Base-by-base conservation (phyloP, 169 alveolate genomes). In the Cryptosporidium sp. region DNA sequence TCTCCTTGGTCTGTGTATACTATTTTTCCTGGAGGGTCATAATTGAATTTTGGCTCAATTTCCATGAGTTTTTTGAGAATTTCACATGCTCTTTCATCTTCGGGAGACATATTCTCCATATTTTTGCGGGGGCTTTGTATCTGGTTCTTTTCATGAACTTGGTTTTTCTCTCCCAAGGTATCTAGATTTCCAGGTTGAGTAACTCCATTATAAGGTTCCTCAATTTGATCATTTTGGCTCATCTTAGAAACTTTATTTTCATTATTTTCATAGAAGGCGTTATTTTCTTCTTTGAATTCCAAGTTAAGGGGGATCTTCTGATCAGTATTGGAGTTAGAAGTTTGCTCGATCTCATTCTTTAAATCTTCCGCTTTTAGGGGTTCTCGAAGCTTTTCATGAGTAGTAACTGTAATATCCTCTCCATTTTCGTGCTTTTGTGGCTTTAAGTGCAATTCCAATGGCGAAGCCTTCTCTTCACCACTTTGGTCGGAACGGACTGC, bases 21-120 rank as follows among this genome's bases (percentile, higher is more conserved):
- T 33, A 73, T 53, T 10, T 12, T 58, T 16, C 86, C 86, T 37
- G 86, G 86, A 12, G 86, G 86, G 12, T 73, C 53, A 72, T 73
- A 73, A 31, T 18, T 53, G 35, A 73, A 26, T 23, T 14, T 23
- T 26, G 86, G 86, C 26, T 31, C 26, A 2, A 58, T 73, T 42
- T 73, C 72, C 14, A 73, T 26, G 5, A 73, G 70, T 18, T 73
- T 73, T 42, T 60, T 73, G 53, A 73, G 56, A 37, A 73, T 73
- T 42, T 73, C 86, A 44, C 23, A 33, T 7, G 68, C 70, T 37
- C 86, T 31, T 56, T 73, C 86, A 21, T 60, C 67, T 5, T 51
- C 65, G 0, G 85, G 85, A 16, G 85, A 51, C 51, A 71, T 18
- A 16, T 14, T 29, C 9, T 71, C 67, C 14, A 26, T 56, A 7